Base-by-base conservation (phyloP, 306 rosid species). In the Vicia sativa region DNA sequence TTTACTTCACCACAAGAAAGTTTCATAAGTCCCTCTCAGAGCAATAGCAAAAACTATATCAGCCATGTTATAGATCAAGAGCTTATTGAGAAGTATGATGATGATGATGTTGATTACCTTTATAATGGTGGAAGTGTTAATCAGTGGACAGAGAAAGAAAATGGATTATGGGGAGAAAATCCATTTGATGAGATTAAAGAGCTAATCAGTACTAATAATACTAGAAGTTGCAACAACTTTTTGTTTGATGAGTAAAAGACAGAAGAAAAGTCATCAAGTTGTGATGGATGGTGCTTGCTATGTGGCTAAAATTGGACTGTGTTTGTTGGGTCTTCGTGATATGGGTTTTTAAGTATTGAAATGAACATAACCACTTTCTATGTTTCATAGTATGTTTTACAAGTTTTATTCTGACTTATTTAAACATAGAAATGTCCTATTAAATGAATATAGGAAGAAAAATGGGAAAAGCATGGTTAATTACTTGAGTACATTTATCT, bases 151-250 rank as follows among this genome's bases (percentile, higher is more conserved):
- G 37, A 31, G 37, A 31, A 31, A 31, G 37, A 31, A 31, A 34
- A 56, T 76, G 80, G 78, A 37, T 25, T 78, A 59, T 83, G 87
- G 89, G 82, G 13, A 68, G 86, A 84, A 62, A 71, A 74, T 57
- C 74, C 82, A 76, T 73, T 82, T 63, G 90, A 92, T 35, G 98
- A 89, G 69, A 86, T 92, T 62, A 87, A 84, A 71, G 74, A 86
- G 84, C 68, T 86, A 19, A 78, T 87, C 48, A 81, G 84, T 74
- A 79, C 71, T n/a, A 79, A 3, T 52, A 21, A 54, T 28, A 67
- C 38, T 35, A 64, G 48, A 57, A 64, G 58, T 62, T 67, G 83
- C 75, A 86, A 65, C 78, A 78, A 74, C 83, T 80, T 84, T 65
- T 82, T 82, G 87, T 80, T 87, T 71, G 89, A 82, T 75, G 87